Conservation (phyloP, 805 yeast species). For the Starmera quercuum region DNA sequence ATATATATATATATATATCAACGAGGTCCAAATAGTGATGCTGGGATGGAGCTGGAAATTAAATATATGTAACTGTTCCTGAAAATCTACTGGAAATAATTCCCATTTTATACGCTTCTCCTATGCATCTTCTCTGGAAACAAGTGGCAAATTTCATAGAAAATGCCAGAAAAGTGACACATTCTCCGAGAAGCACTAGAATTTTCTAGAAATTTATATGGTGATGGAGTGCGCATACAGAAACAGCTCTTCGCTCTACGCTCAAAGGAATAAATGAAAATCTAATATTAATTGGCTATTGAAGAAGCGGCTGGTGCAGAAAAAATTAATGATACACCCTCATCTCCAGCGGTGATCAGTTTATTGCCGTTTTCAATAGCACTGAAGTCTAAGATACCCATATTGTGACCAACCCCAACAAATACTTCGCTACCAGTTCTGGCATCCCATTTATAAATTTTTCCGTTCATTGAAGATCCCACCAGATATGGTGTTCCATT, state of each 20-base stretch:
- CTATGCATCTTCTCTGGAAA: no score
- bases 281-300: not conserved
- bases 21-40: no score
- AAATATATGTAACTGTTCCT: no score
- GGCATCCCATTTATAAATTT: constrained; percentile 79
- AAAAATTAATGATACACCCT: constrained; percentile 82
- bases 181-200: not conserved
- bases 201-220: not conserved
- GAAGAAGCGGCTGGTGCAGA: constrained; percentile 1
- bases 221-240: not conserved
- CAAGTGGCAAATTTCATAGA: no score
- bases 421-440: constrained; percentile 75
- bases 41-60: no score
- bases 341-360: constrained; percentile 92
- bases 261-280: not conserved
- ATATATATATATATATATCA: not conserved
- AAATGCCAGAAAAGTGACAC: no score
- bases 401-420: constrained; percentile 85
- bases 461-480: constrained; percentile 80
- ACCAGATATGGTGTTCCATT: constrained; percentile 48
- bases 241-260: not conserved
- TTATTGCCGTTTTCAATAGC: constrained; percentile 57
- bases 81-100: no score
- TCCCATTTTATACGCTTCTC: no score
- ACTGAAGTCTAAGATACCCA: constrained; percentile 87